Evolutionary conservation across 2,329 filamentous ascomycete species (phyloP), one percentile per base, ranked within the genome.

Genomic region (Nemania sp.): DNA sequence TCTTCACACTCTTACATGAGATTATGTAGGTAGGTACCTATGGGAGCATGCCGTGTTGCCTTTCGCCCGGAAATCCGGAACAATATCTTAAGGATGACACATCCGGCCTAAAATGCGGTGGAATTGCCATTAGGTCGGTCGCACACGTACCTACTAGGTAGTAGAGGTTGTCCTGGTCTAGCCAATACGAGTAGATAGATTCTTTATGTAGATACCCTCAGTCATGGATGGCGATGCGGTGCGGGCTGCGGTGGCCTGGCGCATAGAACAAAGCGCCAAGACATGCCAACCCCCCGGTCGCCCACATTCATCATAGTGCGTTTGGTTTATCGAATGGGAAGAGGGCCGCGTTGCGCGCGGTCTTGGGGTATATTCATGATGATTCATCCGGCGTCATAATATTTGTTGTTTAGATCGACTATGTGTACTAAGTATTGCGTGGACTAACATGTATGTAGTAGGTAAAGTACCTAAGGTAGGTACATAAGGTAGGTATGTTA

Each of bases 41-140:
- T 41, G 6, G 7, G 35, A 10, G 2, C 11, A 1, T 56, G 22
- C 8, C 35, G 41, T 13, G 29, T n/a, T 35, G 15, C 47, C 45
- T 18, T 62, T 38, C 15, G 13, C 58, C 35, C 58, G 64, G 64
- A 62, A 52, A 52, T 62, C 63, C 63, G 63, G 57, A 18, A 35
- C 32, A 41, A 15, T 11, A 49, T 8, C 38, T 49, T 38, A 15
- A 32, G 35, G 11, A 41, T 41, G 35, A 41, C 35, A 15, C 35
- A 41, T 15, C 35, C 35, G 35, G 35, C 35, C 8, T 41, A 11
- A 15, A 11, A 41, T 41, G 35, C 35, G 3, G 35, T 41, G 35
- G 35, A 4, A 4, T 32, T 32, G 29, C 8, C 29, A 4, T 32
- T 32, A 4, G 29, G 29, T n/a, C n/a, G n/a, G n/a, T n/a, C n/a